A percentile compares a stretch with the other conserved stretches of the same genome.
Evolutionary conservation across 192 early-diverging fungal species (phyloP).

Genomic region (Entomortierella beljakovae): DNA sequence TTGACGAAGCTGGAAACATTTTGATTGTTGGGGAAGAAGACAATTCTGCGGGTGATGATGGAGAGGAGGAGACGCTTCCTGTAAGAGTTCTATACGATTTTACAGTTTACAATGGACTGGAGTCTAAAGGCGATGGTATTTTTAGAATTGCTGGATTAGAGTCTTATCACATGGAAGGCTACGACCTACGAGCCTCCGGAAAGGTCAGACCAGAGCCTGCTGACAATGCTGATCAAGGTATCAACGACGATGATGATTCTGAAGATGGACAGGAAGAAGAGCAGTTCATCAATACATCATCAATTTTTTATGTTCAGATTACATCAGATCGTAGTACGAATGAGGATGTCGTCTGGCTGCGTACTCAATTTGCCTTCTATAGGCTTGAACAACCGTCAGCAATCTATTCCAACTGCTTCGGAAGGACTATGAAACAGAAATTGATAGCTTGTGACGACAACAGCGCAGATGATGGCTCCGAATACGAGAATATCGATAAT

Average conservation of each 20-base stretch:
- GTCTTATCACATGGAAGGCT: neutral
- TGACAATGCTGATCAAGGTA: neutral
- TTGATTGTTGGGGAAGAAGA: neutral
- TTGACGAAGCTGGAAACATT: neutral
- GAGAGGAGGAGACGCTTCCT: neutral
- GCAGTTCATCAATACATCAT: neutral
- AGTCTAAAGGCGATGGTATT: neutral
- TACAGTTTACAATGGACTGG: neutral
- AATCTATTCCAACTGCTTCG: neutral
- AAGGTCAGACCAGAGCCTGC: neutral
- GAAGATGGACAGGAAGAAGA: neutral
- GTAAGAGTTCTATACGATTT: neutral
- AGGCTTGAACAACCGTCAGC: neutral
- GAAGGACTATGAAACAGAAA: neutral
- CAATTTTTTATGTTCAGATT: neutral
- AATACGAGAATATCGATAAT: neutral
- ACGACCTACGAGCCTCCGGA: neutral
- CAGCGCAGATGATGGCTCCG: neutral
- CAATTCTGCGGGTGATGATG: neutral
- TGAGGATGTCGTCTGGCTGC: neutral
- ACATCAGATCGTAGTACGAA: neutral
- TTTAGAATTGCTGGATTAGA: neutral
- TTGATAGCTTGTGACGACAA: neutral
- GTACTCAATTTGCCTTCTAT: neutral
- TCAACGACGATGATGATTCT: neutral